These are phyloP conservation scores for Leonotis leonurus DNA, from an alignment of 257 asterid species.

Conservation along the genomic window DNA sequence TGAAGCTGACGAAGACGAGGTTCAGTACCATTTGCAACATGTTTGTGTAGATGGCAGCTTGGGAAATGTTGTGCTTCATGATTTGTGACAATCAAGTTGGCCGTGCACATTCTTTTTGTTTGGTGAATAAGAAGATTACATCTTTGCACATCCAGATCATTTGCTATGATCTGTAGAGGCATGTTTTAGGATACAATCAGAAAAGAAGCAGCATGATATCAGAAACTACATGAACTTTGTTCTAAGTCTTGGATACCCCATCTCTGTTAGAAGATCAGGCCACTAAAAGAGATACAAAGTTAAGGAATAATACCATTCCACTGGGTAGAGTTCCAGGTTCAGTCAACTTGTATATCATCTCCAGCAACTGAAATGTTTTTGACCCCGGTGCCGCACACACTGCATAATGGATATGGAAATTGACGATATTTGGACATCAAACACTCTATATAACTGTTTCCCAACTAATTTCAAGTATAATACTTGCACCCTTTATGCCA, in stretches of 20 bases:
- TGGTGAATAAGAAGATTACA: conserved; percentile 99
- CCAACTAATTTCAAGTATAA: not conserved
- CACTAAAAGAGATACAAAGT: not conserved
- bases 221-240: not conserved
- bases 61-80: conserved; percentile 99
- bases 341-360: conserved; percentile 77
- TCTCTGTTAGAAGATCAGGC: not conserved
- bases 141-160: conserved; percentile 93
- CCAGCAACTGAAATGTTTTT: conserved; percentile 93
- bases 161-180: conserved; percentile 64
- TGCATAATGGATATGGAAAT: conserved; percentile 37
- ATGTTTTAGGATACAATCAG: conserved; percentile 1
- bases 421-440: conserved; percentile 12
- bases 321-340: conserved; percentile 74
- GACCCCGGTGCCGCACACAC: conserved; percentile 99
- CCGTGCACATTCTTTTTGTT: conserved; percentile 98
- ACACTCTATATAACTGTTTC: conserved; percentile 2
- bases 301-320: conserved; percentile 63
- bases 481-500: conserved; percentile 11
- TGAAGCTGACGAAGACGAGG: conserved; percentile 60
- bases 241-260: not conserved
- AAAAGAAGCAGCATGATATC: conserved; percentile 12
- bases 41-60: conserved; percentile 61
- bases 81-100: conserved; percentile 94
- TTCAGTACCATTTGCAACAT: conserved; percentile 31